phyloP scores from a whole-genome alignment of 2,329 filamentous ascomycete species.

The Curvularia lunata region DNA sequence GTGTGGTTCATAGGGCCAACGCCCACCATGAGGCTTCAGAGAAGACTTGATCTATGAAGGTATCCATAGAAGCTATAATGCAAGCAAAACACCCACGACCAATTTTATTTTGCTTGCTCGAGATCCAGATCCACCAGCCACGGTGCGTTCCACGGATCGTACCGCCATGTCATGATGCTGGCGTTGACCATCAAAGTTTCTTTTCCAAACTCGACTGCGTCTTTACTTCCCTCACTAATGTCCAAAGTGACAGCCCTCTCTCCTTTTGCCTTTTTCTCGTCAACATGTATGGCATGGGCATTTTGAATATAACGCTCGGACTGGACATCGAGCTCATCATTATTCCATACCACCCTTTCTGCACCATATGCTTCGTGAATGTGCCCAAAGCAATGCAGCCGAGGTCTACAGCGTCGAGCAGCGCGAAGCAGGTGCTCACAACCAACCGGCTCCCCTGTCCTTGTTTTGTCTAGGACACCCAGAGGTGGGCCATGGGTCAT shows the following conservation, averaged over 20 bases:
- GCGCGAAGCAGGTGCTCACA: slow-evolving; percentile 63
- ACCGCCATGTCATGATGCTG: slow-evolving; percentile 60
- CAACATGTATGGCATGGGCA: slow-evolving; percentile 22
- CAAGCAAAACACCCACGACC: not conserved
- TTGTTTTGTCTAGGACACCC: slow-evolving; percentile 57
- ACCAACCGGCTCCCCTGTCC: slow-evolving; percentile 53
- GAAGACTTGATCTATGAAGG: not conserved
- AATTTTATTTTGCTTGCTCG: slow-evolving; percentile 20
- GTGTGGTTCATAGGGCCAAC: not conserved
- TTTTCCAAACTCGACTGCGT: slow-evolving; percentile 52
- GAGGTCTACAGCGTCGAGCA: slow-evolving; percentile 57
- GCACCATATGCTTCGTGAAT: slow-evolving; percentile 62
- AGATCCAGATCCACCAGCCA: slow-evolving; percentile 64
- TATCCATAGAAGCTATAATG: not conserved
- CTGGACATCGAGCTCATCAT: slow-evolving; percentile 25
- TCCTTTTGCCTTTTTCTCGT: slow-evolving; percentile 25
- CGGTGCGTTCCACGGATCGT: slow-evolving; percentile 59
- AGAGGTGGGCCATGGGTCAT: slow-evolving; percentile 67
- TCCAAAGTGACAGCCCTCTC: slow-evolving; percentile 41
- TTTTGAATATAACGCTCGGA: slow-evolving; percentile 29
- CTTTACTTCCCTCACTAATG: slow-evolving; percentile 33
- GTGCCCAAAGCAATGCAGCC: slow-evolving; percentile 68
- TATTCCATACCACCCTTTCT: slow-evolving; percentile 49
- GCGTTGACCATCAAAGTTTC: slow-evolving; percentile 66
- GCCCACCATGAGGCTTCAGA: not conserved